Conservation (phyloP, 352 stramenopile genomes). For the Phytophthora ramorum region DNA sequence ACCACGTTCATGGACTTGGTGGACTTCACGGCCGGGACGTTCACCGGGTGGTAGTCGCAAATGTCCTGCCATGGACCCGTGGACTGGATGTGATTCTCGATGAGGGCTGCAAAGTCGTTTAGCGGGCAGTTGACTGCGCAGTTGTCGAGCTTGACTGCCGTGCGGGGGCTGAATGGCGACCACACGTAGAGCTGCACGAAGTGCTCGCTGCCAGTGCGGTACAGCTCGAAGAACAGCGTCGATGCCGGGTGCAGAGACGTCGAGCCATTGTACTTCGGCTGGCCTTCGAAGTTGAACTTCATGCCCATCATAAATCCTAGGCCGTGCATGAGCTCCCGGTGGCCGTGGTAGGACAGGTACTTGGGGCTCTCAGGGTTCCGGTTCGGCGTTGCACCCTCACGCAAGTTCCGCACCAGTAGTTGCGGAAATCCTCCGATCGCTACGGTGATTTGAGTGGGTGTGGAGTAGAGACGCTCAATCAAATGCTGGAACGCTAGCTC, state of each 20-base stretch:
- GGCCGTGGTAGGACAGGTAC: conserved; percentile 83
- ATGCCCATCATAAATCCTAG: conserved; percentile 83
- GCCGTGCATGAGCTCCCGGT: conserved; percentile 82
- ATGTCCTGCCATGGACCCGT: conserved; percentile 80
- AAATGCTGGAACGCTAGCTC: conserved; percentile 76
- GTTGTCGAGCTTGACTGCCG: conserved; percentile 62
- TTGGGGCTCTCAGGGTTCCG: conserved; percentile 52
- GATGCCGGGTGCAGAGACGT: conserved; percentile 72
- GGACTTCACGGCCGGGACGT: conserved; percentile 28
- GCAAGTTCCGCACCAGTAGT: conserved; percentile 71
- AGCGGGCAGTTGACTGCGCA: conserved; percentile 69
- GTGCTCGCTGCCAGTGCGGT: conserved; percentile 44
- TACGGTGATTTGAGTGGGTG: conserved; percentile 68
- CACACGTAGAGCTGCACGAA: conserved; percentile 78
- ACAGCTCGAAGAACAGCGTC: conserved; percentile 81
- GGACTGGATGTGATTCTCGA: conserved; percentile 57
- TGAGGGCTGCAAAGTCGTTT: conserved; percentile 58
- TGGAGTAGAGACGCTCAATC: conserved; percentile 78
- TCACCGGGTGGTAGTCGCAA: conserved; percentile 71
- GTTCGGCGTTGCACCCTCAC: conserved; percentile 40
- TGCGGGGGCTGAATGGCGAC: conserved; percentile 64
- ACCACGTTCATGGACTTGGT: conserved; percentile 38
- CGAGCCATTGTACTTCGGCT: conserved; percentile 70
- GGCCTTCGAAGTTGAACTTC: conserved; percentile 76
- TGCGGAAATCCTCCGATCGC: conserved; percentile 72